Base-by-base conservation (phyloP, 2,329 filamentous ascomycete species). In the Colletotrichum sp. region DNA sequence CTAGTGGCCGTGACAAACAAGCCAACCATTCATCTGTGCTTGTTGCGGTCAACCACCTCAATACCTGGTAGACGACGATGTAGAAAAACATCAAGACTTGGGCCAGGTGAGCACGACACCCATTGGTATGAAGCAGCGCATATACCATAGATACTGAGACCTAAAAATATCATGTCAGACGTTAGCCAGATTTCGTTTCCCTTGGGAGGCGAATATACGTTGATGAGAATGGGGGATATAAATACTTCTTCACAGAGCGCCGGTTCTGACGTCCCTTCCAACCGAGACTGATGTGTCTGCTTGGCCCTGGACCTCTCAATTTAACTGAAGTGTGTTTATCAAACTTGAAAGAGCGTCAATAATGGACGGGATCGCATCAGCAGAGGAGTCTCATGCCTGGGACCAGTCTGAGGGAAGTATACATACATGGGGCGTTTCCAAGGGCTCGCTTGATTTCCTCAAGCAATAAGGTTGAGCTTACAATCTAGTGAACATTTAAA, bases 241-340 rank as follows among this genome's bases (percentile, higher is more conserved):
- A 12, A 5, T 1, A 49, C 6, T 7, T 49, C 4, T 6, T 49
- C 2, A 7, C n/a, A 2, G 9, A 5, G 6, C 10, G n/a, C 10
- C 1, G n/a, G 0, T 49, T 49, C 44, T 21, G 6, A 8, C 1
- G 44, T 4, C 44, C 18, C n/a, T 49, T 49, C 44, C 44, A 49
- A 5, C 9, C 2, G 44, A 21, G 2, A 0, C 1, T 7, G 0
- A 12, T 2, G 9, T 2, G n/a, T 49, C 10, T 21, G 44, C 18
- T 49, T 7, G 1, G 10, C 5, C 39, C 18, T n/a, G 39, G 39
- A 1, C 3, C 1, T 1, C 39, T n/a, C 1, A 6, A 49, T 1
- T 3, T n/a, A n/a, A 7, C 5, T 12, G 1, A 49, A 49, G 9
- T 3, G 9, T 49, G 39, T 2, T n/a, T 1, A 10, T 21, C 3